These are phyloP conservation scores for Aureobasidium vineae DNA, from an alignment of 2,329 filamentous ascomycete genomes.

Conservation along the genomic window DNA sequence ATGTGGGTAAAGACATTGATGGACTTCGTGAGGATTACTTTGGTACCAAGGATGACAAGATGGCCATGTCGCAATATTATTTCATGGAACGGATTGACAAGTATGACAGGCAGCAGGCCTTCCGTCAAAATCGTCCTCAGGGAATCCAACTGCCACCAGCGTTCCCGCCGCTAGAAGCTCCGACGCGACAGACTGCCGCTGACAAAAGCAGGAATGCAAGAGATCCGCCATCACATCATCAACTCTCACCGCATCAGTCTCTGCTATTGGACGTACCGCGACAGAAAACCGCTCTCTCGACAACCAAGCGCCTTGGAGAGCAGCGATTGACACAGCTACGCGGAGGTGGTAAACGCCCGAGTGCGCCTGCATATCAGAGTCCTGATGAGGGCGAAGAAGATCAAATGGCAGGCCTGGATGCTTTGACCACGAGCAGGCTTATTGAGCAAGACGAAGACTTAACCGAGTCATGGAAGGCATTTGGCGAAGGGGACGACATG, in stretches of 20 bases:
- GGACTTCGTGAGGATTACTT: conserved; percentile 87
- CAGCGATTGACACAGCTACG: not conserved
- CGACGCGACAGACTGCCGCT: conserved; percentile 19
- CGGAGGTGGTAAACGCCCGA: not conserved
- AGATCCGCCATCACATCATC: conserved; percentile 1
- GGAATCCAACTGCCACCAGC: conserved; percentile 29
- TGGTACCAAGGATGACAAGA: conserved; percentile 92
- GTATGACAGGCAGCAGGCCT: conserved; percentile 28
- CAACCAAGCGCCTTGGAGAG: not conserved
- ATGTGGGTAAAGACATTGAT: conserved; percentile 40
- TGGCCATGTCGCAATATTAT: conserved; percentile 94
- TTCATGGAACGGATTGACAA: conserved; percentile 64
- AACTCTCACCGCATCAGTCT: conserved; percentile 23
- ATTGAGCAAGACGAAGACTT: conserved; percentile 29
- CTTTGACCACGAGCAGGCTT: conserved; percentile 29
- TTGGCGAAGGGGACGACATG: not conserved
- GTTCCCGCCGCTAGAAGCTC: conserved; percentile 27
- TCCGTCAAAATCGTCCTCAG: conserved; percentile 21
- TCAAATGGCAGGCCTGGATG: conserved; percentile 6
- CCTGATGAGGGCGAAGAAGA: conserved; percentile 24
- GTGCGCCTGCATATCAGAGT: not conserved
- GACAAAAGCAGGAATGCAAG: not conserved
- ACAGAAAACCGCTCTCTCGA: not conserved
- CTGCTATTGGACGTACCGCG: conserved; percentile 26
- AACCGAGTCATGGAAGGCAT: conserved; percentile 28